Evolutionary conservation across 1,284 basidiomycete genomes (phyloP).

Genomic region (Lentinula novae-zelandiae): DNA sequence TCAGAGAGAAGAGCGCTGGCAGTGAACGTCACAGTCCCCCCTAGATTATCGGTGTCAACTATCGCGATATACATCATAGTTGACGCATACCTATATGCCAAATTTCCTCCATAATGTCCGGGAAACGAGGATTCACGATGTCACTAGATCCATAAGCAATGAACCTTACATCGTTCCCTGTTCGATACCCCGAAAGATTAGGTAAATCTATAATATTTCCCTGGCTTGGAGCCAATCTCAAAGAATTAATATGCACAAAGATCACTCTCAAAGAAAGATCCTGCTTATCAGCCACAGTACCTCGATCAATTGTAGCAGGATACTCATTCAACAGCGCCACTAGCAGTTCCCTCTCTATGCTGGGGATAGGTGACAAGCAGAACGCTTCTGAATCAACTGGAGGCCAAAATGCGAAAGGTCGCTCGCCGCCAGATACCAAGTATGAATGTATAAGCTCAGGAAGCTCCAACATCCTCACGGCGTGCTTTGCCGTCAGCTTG

Average conservation of each 20-base stretch:
- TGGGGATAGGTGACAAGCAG: not conserved
- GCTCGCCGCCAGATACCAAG: slow-evolving; percentile 27
- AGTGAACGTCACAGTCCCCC: slow-evolving; percentile 66
- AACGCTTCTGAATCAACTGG: slow-evolving; percentile 1
- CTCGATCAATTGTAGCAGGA: not conserved
- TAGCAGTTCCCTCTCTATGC: not conserved
- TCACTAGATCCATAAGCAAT: slow-evolving; percentile 55
- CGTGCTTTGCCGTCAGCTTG: slow-evolving; percentile 20
- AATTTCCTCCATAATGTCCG: slow-evolving; percentile 30
- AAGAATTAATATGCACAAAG: slow-evolving; percentile 62
- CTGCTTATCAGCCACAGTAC: not conserved
- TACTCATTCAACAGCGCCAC: slow-evolving; percentile 16
- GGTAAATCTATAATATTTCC: slow-evolving; percentile 42
- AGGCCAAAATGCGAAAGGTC: slow-evolving; percentile 33
- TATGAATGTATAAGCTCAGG: slow-evolving; percentile 39
- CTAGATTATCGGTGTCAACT: slow-evolving; percentile 31
- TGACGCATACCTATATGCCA: not conserved
- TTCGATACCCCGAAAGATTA: slow-evolving; percentile 41
- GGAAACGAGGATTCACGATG: slow-evolving; percentile 24
- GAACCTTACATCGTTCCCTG: slow-evolving; percentile 47
- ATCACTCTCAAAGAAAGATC: slow-evolving; percentile 39
- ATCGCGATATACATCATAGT: not conserved
- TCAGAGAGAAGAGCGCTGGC: slow-evolving; percentile 52
- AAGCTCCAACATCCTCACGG: slow-evolving; percentile 42
- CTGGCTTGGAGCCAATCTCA: slow-evolving; percentile 22